Base-by-base conservation (phyloP, 306 rosid genomes). In the Senna siamea region DNA sequence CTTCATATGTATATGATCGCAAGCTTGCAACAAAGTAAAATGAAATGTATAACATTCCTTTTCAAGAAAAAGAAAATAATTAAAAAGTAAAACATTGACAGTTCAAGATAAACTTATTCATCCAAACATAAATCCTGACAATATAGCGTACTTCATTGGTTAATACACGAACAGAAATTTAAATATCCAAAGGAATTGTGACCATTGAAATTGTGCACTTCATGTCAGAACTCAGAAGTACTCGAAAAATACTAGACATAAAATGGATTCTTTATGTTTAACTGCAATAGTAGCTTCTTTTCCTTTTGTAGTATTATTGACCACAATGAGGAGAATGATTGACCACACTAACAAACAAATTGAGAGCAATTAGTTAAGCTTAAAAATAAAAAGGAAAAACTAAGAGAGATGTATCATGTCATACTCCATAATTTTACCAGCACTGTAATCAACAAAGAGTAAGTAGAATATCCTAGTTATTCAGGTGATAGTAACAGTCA, bases 21-120 rank as follows among this genome's bases (percentile, higher is more conserved):
- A n/a, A n/a, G n/a, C 35, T 58, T 15, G 7, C 63, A 48, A 51
- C 56, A 15, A 47, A 47, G 18, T 47, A 47, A 15, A 47, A 13
- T 15, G 3, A 15, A 13, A 47, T 18, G 52, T 47, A 47, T 47
- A 47, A 47, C 18, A 13, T 12, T 43, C 48, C 48, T 43, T 43
- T 15, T 10, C 0, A 40, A 32, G 37, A 20, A 15, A 47, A 38
- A 15, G 2, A 44, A 47, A 0, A 13, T n/a, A n/a, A n/a, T n/a
- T n/a, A 47, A 4, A 4, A 47, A 7, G 3, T 13, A 47, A 13
- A 5, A 13, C 0, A 47, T 32, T 41, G 63, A 47, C 19, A 41
- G 46, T 59, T 74, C 47, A 50, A 34, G 26, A 72, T 46, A 12
- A 51, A 67, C 65, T 50, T 40, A 28, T 59, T 34, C 41, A 74